Conservation (phyloP, 2,329 filamentous ascomycete genomes). For the Ophiostoma quercus region DNA sequence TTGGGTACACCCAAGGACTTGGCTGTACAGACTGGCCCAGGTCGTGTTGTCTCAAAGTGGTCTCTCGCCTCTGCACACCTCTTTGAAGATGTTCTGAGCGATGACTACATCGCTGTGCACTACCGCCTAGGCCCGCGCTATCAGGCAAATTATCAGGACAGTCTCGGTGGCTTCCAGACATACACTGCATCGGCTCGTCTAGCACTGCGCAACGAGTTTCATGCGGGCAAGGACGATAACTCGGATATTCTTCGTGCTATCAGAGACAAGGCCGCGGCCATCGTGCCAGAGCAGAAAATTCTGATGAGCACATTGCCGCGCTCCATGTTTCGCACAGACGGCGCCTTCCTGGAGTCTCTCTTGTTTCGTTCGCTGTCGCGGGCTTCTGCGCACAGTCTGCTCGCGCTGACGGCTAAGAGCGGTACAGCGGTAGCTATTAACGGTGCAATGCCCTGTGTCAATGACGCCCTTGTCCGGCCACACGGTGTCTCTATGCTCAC, state of each 20-base stretch:
- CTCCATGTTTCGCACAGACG: conserved; percentile 74
- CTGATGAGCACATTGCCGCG: conserved; percentile 77
- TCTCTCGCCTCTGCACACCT: conserved; percentile 86
- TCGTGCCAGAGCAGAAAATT: conserved; percentile 77
- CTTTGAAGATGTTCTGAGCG: conserved; percentile 80
- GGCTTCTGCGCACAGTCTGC: conserved; percentile 61
- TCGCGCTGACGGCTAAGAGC: conserved; percentile 64
- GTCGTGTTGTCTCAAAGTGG: conserved; percentile 68
- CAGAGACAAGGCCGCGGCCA: conserved; percentile 71
- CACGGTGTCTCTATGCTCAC: conserved; percentile 78
- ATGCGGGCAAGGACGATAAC: conserved; percentile 81
- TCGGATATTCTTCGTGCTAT: conserved; percentile 91
- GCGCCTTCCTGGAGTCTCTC: conserved; percentile 70
- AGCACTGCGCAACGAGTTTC: conserved; percentile 85
- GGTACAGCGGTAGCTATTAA: conserved; percentile 82
- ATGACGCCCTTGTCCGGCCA: conserved; percentile 75
- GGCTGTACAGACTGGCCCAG: conserved; percentile 67
- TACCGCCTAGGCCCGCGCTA: conserved; percentile 86
- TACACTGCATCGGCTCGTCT: conserved; percentile 89
- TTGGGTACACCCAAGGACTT: conserved; percentile 87
- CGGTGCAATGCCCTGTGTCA: conserved; percentile 77
- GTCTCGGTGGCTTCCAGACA: conserved; percentile 90
- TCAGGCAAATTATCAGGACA: conserved; percentile 94
- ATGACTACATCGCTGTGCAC: conserved; percentile 87
- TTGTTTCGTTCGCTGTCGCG: conserved; percentile 72